phyloP scores from a whole-genome alignment of 495 filamentous ascomycete genomes.

The Rhizodiscina lignyota region DNA sequence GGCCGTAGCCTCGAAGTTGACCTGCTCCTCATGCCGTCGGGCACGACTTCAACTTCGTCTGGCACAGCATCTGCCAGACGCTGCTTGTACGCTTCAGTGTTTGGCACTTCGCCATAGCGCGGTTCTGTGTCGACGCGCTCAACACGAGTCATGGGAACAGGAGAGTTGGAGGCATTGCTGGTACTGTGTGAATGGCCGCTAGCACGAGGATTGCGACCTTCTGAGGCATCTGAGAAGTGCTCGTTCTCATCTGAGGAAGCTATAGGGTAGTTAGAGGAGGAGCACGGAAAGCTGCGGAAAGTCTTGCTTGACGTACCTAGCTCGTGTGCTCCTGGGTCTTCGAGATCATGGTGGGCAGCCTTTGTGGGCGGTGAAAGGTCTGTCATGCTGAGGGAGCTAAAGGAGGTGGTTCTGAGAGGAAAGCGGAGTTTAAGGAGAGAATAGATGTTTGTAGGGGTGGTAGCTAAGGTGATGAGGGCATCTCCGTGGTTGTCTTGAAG shows the following conservation, averaged over 20 bases:
- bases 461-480: no score
- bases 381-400: no score
- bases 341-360: constrained; percentile 25
- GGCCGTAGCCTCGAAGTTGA: constrained; percentile 24
- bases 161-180: constrained; percentile 29
- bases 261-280: constrained; percentile 16
- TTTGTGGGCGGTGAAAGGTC: no score
- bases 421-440: no score
- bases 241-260: constrained; percentile 61
- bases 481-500: no score
- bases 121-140: constrained; percentile 38
- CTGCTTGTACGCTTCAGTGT: constrained; percentile 40
- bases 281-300: no score
- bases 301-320: no score
- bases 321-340: constrained; percentile 73
- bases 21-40: constrained; percentile 34
- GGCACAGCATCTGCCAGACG: constrained; percentile 45
- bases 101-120: constrained; percentile 44
- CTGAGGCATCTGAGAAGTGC: constrained; percentile 80
- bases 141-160: constrained; percentile 44
- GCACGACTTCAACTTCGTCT: constrained; percentile 45
- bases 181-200: no score
- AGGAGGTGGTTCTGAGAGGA: no score
- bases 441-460: no score
- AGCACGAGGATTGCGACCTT: constrained; percentile 30